Evolutionary conservation across 306 rosid species (phyloP).

Genomic region (Vachellia pachyceras): DNA sequence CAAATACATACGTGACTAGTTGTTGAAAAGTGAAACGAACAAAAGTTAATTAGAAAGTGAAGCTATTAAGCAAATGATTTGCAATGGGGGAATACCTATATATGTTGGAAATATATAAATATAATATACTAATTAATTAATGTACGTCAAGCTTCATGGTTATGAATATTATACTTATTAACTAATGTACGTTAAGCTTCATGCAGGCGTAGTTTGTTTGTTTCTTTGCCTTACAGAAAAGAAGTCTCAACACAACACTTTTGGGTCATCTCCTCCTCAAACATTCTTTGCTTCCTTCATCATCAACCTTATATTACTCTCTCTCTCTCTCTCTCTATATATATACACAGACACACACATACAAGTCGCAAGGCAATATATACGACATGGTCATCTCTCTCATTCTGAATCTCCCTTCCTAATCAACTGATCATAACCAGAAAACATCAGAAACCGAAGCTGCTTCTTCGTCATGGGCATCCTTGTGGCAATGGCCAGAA

Average conservation of each 20-base stretch:
- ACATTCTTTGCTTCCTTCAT: conserved; percentile 59
- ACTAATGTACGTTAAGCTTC: neutral
- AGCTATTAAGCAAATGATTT: no score
- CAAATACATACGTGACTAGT: no score
- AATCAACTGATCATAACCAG: neutral
- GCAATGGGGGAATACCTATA: no score
- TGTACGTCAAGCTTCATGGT: no score
- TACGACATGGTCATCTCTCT: neutral
- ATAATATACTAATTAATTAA: no score
- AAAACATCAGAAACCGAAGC: conserved; percentile 18
- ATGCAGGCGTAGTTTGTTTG: conserved; percentile 17
- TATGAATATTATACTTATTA: no score
- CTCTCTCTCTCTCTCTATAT: neutral
- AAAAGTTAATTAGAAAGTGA: no score
- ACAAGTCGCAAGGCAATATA: neutral
- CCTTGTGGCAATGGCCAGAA: conserved; percentile 67
- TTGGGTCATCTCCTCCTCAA: conserved; percentile 32
- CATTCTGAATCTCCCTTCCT: neutral
- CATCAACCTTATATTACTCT: neutral
- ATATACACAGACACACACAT: neutral
- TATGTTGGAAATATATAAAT: no score
- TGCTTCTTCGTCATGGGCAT: conserved; percentile 62
- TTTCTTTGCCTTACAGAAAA: conserved; percentile 55
- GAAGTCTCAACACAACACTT: conserved; percentile 48
- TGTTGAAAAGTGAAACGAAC: no score